A percentile compares a stretch with the other conserved stretches of the same genome.
Evolutionary conservation across 2,329 filamentous ascomycete species (phyloP).

Genomic region (Chaetomiaceae sp.): DNA sequence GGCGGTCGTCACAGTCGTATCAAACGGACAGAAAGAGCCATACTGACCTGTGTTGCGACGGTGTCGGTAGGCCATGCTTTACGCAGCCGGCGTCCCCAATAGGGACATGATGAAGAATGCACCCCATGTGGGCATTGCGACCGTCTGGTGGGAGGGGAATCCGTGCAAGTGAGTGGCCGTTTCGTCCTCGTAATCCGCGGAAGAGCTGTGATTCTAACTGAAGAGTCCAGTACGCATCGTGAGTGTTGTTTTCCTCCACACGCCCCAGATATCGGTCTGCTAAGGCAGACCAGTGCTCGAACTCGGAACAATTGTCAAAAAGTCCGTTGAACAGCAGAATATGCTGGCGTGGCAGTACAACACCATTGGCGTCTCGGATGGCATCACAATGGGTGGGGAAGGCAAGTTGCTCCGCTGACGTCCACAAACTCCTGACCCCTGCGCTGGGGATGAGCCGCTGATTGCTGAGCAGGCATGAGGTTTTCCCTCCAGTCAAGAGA

Average conservation of each 20-base stretch:
- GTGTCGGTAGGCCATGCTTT: slow-evolving; percentile 72
- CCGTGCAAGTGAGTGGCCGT: slow-evolving; percentile 71
- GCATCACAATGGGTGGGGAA: slow-evolving; percentile 92
- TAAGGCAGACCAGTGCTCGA: slow-evolving; percentile 60
- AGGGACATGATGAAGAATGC: slow-evolving; percentile 80
- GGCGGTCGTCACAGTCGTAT: no score
- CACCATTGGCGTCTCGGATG: slow-evolving; percentile 81
- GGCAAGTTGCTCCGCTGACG: slow-evolving; percentile 43
- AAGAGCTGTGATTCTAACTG: slow-evolving; percentile 10
- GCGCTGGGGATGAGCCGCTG: slow-evolving; percentile 6
- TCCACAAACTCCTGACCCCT: not conserved
- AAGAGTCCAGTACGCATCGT: slow-evolving; percentile 21
- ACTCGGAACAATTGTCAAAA: slow-evolving; percentile 81
- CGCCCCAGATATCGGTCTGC: not conserved
- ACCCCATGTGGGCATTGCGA: slow-evolving; percentile 84
- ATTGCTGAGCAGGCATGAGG: slow-evolving; percentile 63
- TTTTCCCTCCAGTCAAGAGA: slow-evolving; percentile 88
- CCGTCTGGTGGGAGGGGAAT: slow-evolving; percentile 97
- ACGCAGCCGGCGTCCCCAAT: slow-evolving; percentile 82
- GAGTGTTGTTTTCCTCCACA: slow-evolving; percentile 11
- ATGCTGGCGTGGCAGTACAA: slow-evolving; percentile 97
- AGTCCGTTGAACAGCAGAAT: slow-evolving; percentile 67
- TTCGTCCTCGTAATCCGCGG: not conserved
- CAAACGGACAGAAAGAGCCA: not conserved
- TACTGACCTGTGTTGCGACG: slow-evolving; percentile 13